phyloP scores from a whole-genome alignment of 129 eudicot genomes.

The Tagetes patula region DNA sequence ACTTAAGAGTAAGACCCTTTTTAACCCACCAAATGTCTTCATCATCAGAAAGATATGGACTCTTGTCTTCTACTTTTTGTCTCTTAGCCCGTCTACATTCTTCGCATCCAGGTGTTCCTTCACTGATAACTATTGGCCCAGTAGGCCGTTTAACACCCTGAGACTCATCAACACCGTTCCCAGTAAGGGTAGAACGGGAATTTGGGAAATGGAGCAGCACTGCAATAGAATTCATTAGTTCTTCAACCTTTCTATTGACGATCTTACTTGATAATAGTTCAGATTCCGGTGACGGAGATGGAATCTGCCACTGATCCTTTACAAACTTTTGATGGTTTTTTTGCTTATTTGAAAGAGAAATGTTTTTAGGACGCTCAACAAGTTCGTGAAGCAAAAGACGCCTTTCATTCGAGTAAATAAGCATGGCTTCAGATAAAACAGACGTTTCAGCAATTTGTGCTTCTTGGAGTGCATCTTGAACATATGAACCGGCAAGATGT shows the following conservation, averaged over 20 bases:
- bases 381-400: constrained; percentile 67
- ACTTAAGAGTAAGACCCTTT: constrained; percentile 45
- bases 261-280: constrained; percentile 26
- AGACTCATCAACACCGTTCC: constrained; percentile 52
- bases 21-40: constrained; percentile 90
- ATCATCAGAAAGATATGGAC: constrained; percentile 57
- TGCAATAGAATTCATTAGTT: constrained; percentile 63
- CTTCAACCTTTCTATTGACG: constrained; percentile 47
- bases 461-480: constrained; percentile 66
- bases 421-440: constrained; percentile 56
- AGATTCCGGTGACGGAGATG: constrained; percentile 31
- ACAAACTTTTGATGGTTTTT: constrained; percentile 30
- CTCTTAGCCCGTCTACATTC: constrained; percentile 82
- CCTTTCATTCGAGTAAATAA: constrained; percentile 78
- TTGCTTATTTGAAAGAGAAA: constrained; percentile 29
- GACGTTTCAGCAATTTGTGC: constrained; percentile 49
- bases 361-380: constrained; percentile 26
- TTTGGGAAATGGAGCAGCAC: constrained; percentile 60
- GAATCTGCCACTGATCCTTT: constrained; percentile 40
- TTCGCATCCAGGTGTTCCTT: constrained; percentile 90
- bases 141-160: constrained; percentile 43
- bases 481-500: constrained; percentile 63
- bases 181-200: constrained; percentile 30
- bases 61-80: constrained; percentile 76
- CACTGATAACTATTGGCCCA: constrained; percentile 46